Conservation (phyloP, 2,329 filamentous ascomycete species). For the Stagonosporopsis chrysanthemi region DNA sequence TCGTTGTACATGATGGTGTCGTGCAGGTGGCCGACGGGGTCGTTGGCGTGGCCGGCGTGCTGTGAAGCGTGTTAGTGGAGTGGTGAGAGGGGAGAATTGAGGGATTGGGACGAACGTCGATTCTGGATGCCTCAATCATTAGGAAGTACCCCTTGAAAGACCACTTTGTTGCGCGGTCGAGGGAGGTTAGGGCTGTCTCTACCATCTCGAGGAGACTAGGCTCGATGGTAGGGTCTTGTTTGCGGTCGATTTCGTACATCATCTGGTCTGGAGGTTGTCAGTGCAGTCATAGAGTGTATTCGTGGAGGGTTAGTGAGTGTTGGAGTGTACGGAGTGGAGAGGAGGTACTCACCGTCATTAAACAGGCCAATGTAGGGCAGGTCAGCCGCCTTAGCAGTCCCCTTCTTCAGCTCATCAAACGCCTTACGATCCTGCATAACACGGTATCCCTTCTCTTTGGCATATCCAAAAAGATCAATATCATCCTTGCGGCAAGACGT, state of each 20-base stretch:
- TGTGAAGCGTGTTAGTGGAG: too few relatives aligned
- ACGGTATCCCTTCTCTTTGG: conserved; percentile 46
- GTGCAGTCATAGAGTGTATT: background rate
- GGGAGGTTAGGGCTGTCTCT: conserved; percentile 49
- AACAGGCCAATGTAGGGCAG: conserved; percentile 53
- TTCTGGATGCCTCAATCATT: conserved; percentile 42
- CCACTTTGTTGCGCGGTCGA: conserved; percentile 44
- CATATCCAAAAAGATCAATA: conserved; percentile 48
- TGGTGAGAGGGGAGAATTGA: too few relatives aligned
- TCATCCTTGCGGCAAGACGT: conserved; percentile 51
- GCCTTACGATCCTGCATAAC: conserved; percentile 48
- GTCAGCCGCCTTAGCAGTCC: conserved; percentile 30
- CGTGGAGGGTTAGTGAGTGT: too few relatives aligned
- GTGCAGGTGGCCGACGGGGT: conserved; percentile 40
- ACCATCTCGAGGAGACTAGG: conserved; percentile 54
- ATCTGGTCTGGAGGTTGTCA: conserved; percentile 33
- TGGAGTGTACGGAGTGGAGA: background rate
- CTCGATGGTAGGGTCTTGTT: conserved; percentile 47
- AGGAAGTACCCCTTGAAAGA: conserved; percentile 52
- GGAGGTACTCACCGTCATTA: conserved; percentile 37
- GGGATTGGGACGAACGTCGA: conserved; percentile 23
- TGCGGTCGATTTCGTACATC: conserved; percentile 49
- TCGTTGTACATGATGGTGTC: conserved; percentile 54
- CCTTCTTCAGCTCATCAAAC: conserved; percentile 45
- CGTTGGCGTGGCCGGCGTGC: conserved; percentile 36